Conservation (phyloP, 176 grass and related monocot species). For the Thinopyrum elongatum region DNA sequence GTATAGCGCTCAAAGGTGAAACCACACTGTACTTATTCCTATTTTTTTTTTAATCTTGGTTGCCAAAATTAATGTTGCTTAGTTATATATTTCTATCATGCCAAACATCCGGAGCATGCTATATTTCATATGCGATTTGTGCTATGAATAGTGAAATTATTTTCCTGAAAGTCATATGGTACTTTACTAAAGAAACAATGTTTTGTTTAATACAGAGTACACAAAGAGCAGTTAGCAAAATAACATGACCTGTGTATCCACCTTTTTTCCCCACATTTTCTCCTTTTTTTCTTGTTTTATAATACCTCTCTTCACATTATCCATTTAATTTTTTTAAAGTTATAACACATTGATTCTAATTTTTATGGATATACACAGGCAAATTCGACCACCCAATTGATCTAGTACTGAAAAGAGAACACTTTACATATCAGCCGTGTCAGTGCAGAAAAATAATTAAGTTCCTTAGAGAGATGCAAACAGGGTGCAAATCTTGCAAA, state of each 20-base stretch:
- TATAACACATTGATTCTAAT: not conserved
- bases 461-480: not conserved
- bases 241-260: not conserved
- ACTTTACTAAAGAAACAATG: slow-evolving; percentile 1
- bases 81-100: not conserved
- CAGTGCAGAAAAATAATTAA: slow-evolving; percentile 6
- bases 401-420: not conserved
- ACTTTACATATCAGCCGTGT: not conserved
- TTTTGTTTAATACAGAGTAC: not conserved
- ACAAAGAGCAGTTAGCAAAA: slow-evolving; percentile 10
- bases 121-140: not conserved
- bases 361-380: not conserved
- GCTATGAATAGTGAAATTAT: not conserved
- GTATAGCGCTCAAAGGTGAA: slow-evolving; percentile 14
- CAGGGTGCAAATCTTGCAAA: not conserved
- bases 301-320: not conserved
- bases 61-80: not conserved
- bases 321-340: not conserved
- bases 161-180: not conserved
- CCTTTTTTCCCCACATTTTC: not conserved
- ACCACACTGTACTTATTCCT: not conserved
- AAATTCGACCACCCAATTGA: not conserved
- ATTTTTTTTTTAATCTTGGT: not conserved
- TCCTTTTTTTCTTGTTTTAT: not conserved
- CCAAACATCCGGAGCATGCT: not conserved